Percentiles rank a stretch among this genome's conserved stretches.
These are phyloP conservation scores for Phaeophleospora eucalypticola DNA, from an alignment of 2,329 filamentous ascomycete genomes.

Conservation along the genomic window DNA sequence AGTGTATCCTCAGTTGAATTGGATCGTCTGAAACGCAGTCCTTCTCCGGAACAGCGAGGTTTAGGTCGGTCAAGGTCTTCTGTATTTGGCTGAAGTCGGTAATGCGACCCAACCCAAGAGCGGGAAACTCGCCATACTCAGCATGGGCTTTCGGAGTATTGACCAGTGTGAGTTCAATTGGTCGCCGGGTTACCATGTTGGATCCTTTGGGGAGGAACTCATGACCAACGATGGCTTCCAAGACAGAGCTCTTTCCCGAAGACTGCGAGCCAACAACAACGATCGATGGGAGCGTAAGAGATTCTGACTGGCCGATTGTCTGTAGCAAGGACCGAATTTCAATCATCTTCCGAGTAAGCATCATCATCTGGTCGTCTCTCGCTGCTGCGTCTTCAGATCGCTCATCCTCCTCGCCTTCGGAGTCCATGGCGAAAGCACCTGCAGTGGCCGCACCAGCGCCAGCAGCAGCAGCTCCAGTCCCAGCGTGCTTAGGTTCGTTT, in stretches of 20 bases:
- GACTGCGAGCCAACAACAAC: constrained; percentile 99
- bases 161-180: constrained; percentile 92
- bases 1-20: constrained; percentile 93
- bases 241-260: constrained; percentile 93
- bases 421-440: constrained; percentile 73
- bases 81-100: constrained; percentile 91
- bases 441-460: constrained; percentile 67
- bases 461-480: constrained; percentile 52
- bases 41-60: constrained; percentile 81
- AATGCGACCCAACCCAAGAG: constrained; percentile 82
- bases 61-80: constrained; percentile 88
- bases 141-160: constrained; percentile 83
- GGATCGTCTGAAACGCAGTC: constrained; percentile 96
- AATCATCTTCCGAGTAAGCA: constrained; percentile 98
- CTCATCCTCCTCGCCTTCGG: constrained; percentile 59
- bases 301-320: constrained; percentile 84
- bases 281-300: constrained; percentile 86
- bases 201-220: constrained; percentile 97
- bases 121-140: constrained; percentile 95
- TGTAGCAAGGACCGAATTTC: constrained; percentile 91
- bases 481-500: constrained; percentile 37
- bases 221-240: constrained; percentile 95
- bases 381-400: constrained; percentile 62
- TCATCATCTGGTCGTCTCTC: constrained; percentile 98
- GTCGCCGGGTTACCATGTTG: constrained; percentile 95